Evolutionary conservation across 352 stramenopile species (phyloP), one percentile per base, ranked within the genome.

Genomic region (Pythium utonaiense): DNA sequence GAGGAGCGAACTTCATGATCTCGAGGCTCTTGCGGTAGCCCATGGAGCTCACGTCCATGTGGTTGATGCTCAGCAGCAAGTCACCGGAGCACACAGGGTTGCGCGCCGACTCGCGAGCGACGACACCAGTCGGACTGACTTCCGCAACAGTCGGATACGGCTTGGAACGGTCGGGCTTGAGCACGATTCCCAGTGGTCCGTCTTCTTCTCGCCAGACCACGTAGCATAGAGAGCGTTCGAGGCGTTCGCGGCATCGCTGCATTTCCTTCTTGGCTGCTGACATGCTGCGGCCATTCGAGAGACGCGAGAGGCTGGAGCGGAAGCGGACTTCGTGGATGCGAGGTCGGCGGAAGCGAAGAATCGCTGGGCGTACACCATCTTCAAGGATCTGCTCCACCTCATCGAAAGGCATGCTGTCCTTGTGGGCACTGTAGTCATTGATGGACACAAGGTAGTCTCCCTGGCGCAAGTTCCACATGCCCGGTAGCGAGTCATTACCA

Each of bases 171-270:
- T 85, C 64, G 6, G 70, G 74, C 45, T 83, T 83, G 49, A 90
- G 66, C 36, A 66, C 73, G 31, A 90, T 75, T 17, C 80, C 80
- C 10, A 90, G 67, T 9, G 73, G 65, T 0, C 73, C 76, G 52
- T 88, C 76, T 51, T 88, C 80, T 64, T 90, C 80, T 50, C 77
- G 69, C 76, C 78, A 88, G 31, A 90, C 72, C 8, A 90, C 55
- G 58, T 90, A 86, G 53, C 77, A 82, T 45, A 90, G 64, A 19
- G 75, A 77, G 19, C 67, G 61, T 64, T 90, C 76, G 5, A 87
- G 73, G 6, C 74, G 68, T 44, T 86, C 74, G 47, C 80, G 80
- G n/a, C 71, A 69, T 42, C 63, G 61, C 30, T 76, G 72, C 31
- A 74, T 64, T n/a, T 78, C 62, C 25, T 56, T 55, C 55, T 69